Conservation (phyloP, 257 asterid genomes). For the Orobanche coerulescens region DNA sequence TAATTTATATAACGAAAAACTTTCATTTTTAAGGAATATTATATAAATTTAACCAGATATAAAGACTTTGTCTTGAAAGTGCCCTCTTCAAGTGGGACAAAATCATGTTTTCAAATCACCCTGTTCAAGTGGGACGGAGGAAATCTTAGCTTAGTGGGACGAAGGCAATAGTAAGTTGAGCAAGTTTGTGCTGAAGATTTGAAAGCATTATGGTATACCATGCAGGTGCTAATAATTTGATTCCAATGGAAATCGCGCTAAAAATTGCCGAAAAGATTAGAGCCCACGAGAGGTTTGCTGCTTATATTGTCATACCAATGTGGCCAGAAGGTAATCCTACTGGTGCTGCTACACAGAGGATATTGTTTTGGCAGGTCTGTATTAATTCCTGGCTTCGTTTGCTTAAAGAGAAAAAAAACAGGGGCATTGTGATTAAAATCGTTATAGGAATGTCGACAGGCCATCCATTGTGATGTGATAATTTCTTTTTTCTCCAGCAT, state of each 20-base stretch:
- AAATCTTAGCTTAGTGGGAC: no score
- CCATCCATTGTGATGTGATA: not conserved
- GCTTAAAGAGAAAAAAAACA: no score
- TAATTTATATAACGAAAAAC: no score
- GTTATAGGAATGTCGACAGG: not conserved
- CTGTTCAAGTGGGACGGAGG: no score
- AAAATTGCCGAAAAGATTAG: conserved; percentile 81
- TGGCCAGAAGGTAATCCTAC: conserved; percentile 99
- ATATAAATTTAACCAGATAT: no score
- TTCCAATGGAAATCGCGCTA: conserved; percentile 91
- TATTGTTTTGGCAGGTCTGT: conserved; percentile 91
- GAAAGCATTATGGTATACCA: conserved; percentile 8
- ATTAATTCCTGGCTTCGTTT: not conserved
- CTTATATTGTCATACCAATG: conserved; percentile 87
- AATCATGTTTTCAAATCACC: no score
- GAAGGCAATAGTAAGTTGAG: not conserved
- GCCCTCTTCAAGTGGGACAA: no score
- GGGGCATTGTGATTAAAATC: not conserved
- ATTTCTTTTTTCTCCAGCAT: conserved; percentile 41
- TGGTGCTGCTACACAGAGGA: conserved; percentile 89
- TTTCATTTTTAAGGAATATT: no score
- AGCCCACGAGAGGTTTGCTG: conserved; percentile 87
- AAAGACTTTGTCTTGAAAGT: no score
- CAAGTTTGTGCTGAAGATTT: not conserved
- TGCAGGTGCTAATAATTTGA: conserved; percentile 90